A percentile compares a stretch with the other conserved stretches of the same genome.
phyloP scores from a whole-genome alignment of 202 grass and related monocot genomes.

The Elaeis oleifera region DNA sequence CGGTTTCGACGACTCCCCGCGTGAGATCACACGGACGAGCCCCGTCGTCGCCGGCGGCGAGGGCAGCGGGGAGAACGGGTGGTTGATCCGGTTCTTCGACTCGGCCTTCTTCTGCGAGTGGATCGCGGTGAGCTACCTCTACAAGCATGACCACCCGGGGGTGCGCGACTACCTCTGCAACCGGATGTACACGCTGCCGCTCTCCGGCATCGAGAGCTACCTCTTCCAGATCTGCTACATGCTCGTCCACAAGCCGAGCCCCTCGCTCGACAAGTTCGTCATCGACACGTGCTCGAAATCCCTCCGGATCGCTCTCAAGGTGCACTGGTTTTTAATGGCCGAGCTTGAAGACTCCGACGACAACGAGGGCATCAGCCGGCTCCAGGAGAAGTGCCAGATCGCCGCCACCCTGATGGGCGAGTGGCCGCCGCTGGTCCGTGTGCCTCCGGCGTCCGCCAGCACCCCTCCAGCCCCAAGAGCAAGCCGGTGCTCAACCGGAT shows the following conservation, averaged over 20 bases:
- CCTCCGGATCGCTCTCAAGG: slow-evolving; percentile 87
- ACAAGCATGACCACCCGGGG: slow-evolving; percentile 92
- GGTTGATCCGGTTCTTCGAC: slow-evolving; percentile 96
- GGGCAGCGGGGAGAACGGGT: slow-evolving; percentile 34
- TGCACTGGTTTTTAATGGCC: slow-evolving; percentile 84
- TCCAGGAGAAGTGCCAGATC: slow-evolving; percentile 92
- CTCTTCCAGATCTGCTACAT: slow-evolving; percentile 99
- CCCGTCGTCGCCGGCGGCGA: slow-evolving; percentile 56
- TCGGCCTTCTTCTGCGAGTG: slow-evolving; percentile 99
- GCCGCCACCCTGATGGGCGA: slow-evolving; percentile 72
- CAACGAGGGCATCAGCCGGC: slow-evolving; percentile 54
- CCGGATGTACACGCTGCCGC: slow-evolving; percentile 95
- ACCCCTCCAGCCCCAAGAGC: slow-evolving; percentile 51
- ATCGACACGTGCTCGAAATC: slow-evolving; percentile 91
- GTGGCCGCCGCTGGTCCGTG: slow-evolving; percentile 52
- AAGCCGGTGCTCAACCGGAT: slow-evolving; percentile 91
- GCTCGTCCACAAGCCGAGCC: slow-evolving; percentile 93
- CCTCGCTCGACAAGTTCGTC: slow-evolving; percentile 84
- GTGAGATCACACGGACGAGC: slow-evolving; percentile 57
- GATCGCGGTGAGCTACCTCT: slow-evolving; percentile 99
- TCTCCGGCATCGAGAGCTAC: slow-evolving; percentile 80
- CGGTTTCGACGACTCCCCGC: slow-evolving; percentile 72
- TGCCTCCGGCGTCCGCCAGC: slow-evolving; percentile 31
- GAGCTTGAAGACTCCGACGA: slow-evolving; percentile 88
- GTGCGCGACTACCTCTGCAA: slow-evolving; percentile 99